Conservation (phyloP, 83 land plant species). For the Diphasiastrum complanatum region DNA sequence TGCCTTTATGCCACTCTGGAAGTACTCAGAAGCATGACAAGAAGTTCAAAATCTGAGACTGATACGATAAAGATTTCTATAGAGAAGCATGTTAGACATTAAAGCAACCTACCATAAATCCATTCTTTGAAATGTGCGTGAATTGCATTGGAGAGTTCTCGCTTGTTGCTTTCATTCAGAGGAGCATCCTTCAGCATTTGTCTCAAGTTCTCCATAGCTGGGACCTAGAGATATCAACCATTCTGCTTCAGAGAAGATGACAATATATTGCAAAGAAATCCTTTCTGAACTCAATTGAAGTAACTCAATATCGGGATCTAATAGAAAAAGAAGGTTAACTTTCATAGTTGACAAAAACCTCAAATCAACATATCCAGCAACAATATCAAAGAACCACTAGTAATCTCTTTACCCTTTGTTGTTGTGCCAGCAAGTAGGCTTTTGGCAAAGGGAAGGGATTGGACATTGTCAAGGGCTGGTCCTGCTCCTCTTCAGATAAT, state of each 20-base stretch:
- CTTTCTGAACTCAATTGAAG: too few relatives aligned
- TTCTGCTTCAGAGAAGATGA: constrained; percentile 34
- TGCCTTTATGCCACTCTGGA: too few relatives aligned
- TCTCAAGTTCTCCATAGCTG: constrained; percentile 47
- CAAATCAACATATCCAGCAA: background rate
- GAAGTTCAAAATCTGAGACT: background rate
- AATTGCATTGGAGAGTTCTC: constrained; percentile 72
- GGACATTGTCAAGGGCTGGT: constrained; percentile 45
- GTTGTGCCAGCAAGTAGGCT: constrained; percentile 61
- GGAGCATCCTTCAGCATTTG: constrained; percentile 57
- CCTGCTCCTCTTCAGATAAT: constrained; percentile 55
- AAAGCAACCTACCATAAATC: constrained; percentile 61
- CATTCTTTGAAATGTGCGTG: constrained; percentile 90
- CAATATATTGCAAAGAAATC: background rate
- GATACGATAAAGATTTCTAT: background rate
- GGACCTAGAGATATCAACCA: constrained; percentile 7
- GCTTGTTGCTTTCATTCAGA: constrained; percentile 69
- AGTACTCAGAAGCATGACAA: too few relatives aligned
- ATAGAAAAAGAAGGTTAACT: background rate
- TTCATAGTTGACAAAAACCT: background rate
- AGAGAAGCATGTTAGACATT: background rate
- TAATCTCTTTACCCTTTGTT: constrained; percentile 53
- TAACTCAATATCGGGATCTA: too few relatives aligned
- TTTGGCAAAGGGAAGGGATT: constrained; percentile 94
- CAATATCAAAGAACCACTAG: background rate